phyloP scores from a whole-genome alignment of 371 early-diverging fungal genomes.

The Basidiobolus heterosporus region DNA sequence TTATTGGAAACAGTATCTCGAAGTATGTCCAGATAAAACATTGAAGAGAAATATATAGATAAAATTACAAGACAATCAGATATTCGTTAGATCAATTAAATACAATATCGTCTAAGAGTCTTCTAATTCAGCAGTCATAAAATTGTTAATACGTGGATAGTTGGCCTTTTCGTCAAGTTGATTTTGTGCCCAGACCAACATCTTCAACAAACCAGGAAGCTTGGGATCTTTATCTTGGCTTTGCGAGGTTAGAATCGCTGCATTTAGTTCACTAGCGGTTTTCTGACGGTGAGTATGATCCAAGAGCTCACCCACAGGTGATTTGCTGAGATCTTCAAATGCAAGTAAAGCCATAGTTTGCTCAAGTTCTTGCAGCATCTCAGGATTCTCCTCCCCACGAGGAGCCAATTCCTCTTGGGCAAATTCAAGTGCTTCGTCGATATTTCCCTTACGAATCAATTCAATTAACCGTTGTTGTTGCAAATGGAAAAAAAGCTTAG shows the following conservation, averaged over 20 bases:
- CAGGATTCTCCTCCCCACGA: constrained; percentile 87
- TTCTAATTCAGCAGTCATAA: constrained; percentile 60
- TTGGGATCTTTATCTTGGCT: constrained; percentile 87
- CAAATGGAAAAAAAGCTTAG: constrained; percentile 81
- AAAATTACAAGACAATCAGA: no score
- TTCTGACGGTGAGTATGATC: constrained; percentile 78
- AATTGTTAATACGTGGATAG: constrained; percentile 73
- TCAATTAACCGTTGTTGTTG: constrained; percentile 94
- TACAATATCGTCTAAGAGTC: no score
- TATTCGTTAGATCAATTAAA: no score
- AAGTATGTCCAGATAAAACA: no score
- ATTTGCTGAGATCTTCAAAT: constrained; percentile 47
- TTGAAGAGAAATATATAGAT: no score
- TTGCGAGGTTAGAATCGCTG: constrained; percentile 75
- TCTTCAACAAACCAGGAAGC: constrained; percentile 69
- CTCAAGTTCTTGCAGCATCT: constrained; percentile 83
- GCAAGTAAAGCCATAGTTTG: constrained; percentile 88
- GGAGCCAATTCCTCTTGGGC: constrained; percentile 94
- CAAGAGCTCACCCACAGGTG: constrained; percentile 69
- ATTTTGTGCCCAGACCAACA: constrained; percentile 86
- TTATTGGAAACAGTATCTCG: no score
- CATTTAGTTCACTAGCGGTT: constrained; percentile 83
- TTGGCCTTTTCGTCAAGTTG: constrained; percentile 55
- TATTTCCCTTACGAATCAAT: constrained; percentile 61
- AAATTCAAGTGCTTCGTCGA: constrained; percentile 76